Conservation (phyloP, 2,329 filamentous ascomycete genomes). For the Xylaria sp. region DNA sequence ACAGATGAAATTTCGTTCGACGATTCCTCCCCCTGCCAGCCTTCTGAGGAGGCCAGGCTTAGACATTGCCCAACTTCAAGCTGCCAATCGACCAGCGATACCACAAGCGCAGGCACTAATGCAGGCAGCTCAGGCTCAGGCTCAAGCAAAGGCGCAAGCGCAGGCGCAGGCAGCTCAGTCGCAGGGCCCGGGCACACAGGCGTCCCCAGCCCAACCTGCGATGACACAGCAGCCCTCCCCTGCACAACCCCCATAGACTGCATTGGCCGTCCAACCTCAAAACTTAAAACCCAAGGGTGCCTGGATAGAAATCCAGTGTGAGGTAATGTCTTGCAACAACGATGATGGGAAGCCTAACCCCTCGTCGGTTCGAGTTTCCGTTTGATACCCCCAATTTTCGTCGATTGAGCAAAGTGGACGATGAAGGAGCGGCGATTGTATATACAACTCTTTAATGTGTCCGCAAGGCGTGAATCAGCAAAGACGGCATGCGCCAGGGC, state of each 20-base stretch:
- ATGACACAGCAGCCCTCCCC: slow-evolving; percentile 22
- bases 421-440: slow-evolving; percentile 40
- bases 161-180: slow-evolving; percentile 37
- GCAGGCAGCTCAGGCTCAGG: slow-evolving; percentile 37
- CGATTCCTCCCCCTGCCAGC: slow-evolving; percentile 61
- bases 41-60: slow-evolving; percentile 53
- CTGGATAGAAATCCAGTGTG: slow-evolving; percentile 10
- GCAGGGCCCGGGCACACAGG: slow-evolving; percentile 34
- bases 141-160: slow-evolving; percentile 33
- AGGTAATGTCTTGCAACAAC: slow-evolving; percentile 3
- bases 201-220: slow-evolving; percentile 22
- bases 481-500: slow-evolving; percentile 27
- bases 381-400: slow-evolving; percentile 38
- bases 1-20: slow-evolving; percentile 70
- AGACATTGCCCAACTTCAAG: slow-evolving; percentile 44
- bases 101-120: slow-evolving; percentile 39
- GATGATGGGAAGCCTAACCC: slow-evolving; percentile 11
- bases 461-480: slow-evolving; percentile 28
- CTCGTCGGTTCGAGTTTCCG: slow-evolving; percentile 27
- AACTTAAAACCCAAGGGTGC: background rate
- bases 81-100: slow-evolving; percentile 41
- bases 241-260: slow-evolving; percentile 29
- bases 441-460: slow-evolving; percentile 41
- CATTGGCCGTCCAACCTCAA: slow-evolving; percentile 4
- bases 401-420: slow-evolving; percentile 24